Conservation (phyloP, 306 rosid species). For the Prunus kanzakura region DNA sequence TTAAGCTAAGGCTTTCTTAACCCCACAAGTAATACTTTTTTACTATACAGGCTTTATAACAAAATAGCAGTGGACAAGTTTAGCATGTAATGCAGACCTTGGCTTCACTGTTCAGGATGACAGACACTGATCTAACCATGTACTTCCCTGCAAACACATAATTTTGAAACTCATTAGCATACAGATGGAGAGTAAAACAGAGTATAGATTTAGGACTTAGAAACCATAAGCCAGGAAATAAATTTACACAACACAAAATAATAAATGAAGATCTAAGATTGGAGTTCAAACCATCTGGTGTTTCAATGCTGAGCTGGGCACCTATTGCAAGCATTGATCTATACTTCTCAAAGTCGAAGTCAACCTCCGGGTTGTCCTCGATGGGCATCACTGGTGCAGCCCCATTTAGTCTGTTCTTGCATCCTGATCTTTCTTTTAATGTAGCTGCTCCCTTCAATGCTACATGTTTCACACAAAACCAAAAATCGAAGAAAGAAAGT, state of each 20-base stretch:
- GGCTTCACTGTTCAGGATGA: constrained; percentile 57
- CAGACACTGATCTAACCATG: constrained; percentile 54
- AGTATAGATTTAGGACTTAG: background rate
- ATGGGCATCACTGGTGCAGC: constrained; percentile 64
- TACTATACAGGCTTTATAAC: background rate
- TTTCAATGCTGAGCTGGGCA: constrained; percentile 56
- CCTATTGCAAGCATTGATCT: constrained; percentile 65
- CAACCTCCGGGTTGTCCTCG: constrained; percentile 58
- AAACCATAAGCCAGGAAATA: background rate
- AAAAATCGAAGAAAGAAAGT: background rate
- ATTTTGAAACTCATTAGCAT: background rate
- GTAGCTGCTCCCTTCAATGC: constrained; percentile 90
- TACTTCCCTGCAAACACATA: constrained; percentile 52
- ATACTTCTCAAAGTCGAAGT: constrained; percentile 61
- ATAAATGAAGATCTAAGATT: background rate
- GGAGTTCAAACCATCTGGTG: constrained; percentile 66
- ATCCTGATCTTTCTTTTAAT: constrained; percentile 78
- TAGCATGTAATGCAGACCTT: constrained; percentile 40
- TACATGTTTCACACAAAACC: background rate
- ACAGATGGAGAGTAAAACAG: background rate
- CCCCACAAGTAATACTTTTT: background rate
- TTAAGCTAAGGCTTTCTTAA: background rate
- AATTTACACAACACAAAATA: background rate
- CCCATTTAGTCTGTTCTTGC: constrained; percentile 58
- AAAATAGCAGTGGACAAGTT: background rate